Conservation (phyloP, 2,329 filamentous ascomycete species). For the Immersiporthe knoxdaviesiana region DNA sequence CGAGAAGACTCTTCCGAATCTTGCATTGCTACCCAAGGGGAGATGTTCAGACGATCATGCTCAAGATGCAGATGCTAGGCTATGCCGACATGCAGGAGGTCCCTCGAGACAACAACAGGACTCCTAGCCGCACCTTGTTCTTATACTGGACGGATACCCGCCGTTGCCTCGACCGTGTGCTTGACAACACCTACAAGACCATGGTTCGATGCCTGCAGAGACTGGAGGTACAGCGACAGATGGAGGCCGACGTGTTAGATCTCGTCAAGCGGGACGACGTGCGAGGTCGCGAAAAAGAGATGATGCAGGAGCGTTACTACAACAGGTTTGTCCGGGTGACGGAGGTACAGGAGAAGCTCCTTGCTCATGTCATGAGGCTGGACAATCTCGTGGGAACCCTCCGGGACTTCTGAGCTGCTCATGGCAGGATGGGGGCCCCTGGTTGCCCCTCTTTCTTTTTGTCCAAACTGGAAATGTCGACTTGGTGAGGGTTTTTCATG, state of each 20-base stretch:
- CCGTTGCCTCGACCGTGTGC: slow-evolving; percentile 67
- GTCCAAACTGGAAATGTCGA: not conserved
- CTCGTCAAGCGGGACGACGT: slow-evolving; percentile 88
- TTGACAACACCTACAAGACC: slow-evolving; percentile 85
- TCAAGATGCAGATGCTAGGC: slow-evolving; percentile 82
- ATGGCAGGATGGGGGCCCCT: slow-evolving; percentile 14
- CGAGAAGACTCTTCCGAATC: slow-evolving; percentile 81
- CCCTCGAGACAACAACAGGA: slow-evolving; percentile 80
- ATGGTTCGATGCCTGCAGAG: slow-evolving; percentile 87
- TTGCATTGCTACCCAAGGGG: slow-evolving; percentile 83
- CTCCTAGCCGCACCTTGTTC: slow-evolving; percentile 83
- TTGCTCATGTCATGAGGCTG: slow-evolving; percentile 77
- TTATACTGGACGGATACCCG: slow-evolving; percentile 89
- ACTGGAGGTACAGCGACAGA: slow-evolving; percentile 73
- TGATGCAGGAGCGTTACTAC: slow-evolving; percentile 75
- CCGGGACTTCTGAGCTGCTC: slow-evolving; percentile 67
- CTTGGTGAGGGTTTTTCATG: not conserved
- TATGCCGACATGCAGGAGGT: slow-evolving; percentile 93
- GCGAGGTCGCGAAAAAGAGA: slow-evolving; percentile 79
- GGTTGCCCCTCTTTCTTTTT: not conserved
- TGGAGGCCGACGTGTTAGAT: slow-evolving; percentile 72
- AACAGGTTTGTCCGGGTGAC: slow-evolving; percentile 53
- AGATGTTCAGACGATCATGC: slow-evolving; percentile 82
- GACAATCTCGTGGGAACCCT: slow-evolving; percentile 86
- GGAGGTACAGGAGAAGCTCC: slow-evolving; percentile 71